A percentile compares a stretch with the other conserved stretches of the same genome.
These are phyloP conservation scores for Euphrasia confusa DNA, from an alignment of 257 asterid species.

Conservation along the genomic window DNA sequence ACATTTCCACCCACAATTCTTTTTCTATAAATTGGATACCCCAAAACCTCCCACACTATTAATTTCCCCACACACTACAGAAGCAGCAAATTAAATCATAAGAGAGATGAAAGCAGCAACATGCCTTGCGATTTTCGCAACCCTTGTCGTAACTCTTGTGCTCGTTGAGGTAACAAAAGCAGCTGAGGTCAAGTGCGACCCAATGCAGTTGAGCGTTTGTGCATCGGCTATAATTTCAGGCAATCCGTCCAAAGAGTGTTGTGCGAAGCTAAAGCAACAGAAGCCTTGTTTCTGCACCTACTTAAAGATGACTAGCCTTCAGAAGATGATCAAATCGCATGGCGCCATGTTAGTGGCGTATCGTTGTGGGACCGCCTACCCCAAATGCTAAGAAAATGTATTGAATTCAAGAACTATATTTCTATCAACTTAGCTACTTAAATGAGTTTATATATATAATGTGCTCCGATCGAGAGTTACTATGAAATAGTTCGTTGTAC, in stretches of 20 bases:
- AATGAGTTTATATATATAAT: not conserved
- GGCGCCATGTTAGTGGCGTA: conserved; percentile 70
- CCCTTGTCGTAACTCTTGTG: conserved; percentile 33
- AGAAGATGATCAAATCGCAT: conserved; percentile 69
- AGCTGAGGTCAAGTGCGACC: conserved; percentile 52
- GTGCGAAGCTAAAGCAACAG: conserved; percentile 66
- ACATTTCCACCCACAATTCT: not conserved
- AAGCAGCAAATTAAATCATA: not conserved
- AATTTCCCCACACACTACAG: too few relatives aligned
- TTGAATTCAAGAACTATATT: too few relatives aligned
- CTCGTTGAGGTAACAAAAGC: conserved; percentile 33
- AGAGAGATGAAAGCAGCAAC: conserved; percentile 27
- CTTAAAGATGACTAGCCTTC: conserved; percentile 65
- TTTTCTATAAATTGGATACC: conserved; percentile 31
- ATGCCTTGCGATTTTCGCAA: conserved; percentile 28
- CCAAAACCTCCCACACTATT: not conserved
- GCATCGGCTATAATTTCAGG: conserved; percentile 59
- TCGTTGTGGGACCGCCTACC: conserved; percentile 56
- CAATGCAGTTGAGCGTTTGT: conserved; percentile 70
- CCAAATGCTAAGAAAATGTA: conserved; percentile 41
- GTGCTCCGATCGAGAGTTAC: not conserved
- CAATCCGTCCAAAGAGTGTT: conserved; percentile 38
- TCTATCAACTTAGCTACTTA: not conserved
- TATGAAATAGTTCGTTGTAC: not conserved
- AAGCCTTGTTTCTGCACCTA: conserved; percentile 75